phyloP scores from a whole-genome alignment of 2,329 filamentous ascomycete species.

The Scytalidium lignicola region DNA sequence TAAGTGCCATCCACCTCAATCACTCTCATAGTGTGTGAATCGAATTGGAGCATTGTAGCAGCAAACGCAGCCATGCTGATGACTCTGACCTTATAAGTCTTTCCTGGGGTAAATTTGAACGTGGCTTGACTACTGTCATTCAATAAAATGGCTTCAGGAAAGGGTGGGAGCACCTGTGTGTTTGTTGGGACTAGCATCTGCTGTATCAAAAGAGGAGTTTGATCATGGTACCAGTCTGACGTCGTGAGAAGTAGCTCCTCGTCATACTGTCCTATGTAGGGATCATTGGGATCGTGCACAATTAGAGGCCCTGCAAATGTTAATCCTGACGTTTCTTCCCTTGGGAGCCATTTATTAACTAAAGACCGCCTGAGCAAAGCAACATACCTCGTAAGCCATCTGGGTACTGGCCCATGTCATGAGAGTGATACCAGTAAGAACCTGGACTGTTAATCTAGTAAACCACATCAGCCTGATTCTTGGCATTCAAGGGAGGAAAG shows the following conservation, averaged over 20 bases:
- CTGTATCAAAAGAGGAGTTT: conserved; percentile 20
- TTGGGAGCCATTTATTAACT: too few species aligned
- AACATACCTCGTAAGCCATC: conserved; percentile 53
- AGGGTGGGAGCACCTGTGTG: conserved; percentile 9
- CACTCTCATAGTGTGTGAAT: conserved; percentile 31
- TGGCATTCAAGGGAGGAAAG: conserved; percentile 38
- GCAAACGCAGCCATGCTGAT: conserved; percentile 16
- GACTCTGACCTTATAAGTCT: conserved; percentile 16
- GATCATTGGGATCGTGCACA: conserved; percentile 33
- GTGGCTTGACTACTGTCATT: conserved; percentile 8
- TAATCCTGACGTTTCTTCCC: too few species aligned
- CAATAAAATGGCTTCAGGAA: neutral
- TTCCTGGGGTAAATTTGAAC: conserved; percentile 14
- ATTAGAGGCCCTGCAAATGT: conserved; percentile 38
- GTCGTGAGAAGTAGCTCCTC: conserved; percentile 53
- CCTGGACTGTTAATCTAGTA: conserved; percentile 55
- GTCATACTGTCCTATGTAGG: conserved; percentile 39
- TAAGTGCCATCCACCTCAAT: conserved; percentile 46
- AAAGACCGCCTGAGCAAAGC: too few species aligned
- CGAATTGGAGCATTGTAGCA: conserved; percentile 8
- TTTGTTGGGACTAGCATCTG: conserved; percentile 9
- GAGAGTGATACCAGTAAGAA: conserved; percentile 70
- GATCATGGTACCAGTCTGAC: conserved; percentile 50
- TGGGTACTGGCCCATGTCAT: conserved; percentile 58
- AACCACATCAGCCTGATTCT: neutral